Conservation (phyloP, 1,139 yeast genomes). For the Geotrichum histeridarum region DNA sequence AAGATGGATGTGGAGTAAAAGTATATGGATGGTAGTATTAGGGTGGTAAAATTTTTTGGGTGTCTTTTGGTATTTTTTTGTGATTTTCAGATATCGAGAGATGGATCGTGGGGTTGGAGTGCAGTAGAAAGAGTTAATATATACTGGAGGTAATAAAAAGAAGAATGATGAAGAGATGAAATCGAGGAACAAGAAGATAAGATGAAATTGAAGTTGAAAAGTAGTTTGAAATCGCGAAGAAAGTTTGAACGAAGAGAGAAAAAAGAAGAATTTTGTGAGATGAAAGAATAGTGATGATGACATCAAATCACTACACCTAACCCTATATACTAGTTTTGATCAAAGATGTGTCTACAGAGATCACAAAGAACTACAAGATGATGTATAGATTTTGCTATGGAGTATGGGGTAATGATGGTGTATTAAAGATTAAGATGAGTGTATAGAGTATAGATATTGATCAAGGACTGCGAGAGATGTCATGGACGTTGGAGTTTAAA, state of each 20-base stretch:
- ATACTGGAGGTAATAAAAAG: background rate
- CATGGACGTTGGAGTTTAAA: no score
- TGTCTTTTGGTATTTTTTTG: background rate
- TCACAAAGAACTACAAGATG: no score
- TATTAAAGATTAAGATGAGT: no score
- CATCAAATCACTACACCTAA: no score
- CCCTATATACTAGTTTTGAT: no score
- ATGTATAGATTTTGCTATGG: no score
- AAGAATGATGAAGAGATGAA: background rate
- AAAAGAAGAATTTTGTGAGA: background rate
- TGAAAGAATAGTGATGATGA: no score
- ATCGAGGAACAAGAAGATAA: background rate
- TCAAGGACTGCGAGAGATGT: no score
- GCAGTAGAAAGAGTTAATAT: background rate
- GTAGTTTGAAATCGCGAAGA: background rate
- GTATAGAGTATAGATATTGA: no score
- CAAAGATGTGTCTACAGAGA: no score
- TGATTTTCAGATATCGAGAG: background rate
- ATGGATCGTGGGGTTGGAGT: background rate
- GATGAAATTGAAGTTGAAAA: background rate
- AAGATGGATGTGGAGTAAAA: slow-evolving; percentile 13
- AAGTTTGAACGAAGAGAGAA: background rate
- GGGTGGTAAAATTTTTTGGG: background rate
- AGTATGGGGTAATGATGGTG: no score
- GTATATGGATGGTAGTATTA: background rate